phyloP scores from a whole-genome alignment of 495 filamentous ascomycete genomes.

The Daldinia concentrica region DNA sequence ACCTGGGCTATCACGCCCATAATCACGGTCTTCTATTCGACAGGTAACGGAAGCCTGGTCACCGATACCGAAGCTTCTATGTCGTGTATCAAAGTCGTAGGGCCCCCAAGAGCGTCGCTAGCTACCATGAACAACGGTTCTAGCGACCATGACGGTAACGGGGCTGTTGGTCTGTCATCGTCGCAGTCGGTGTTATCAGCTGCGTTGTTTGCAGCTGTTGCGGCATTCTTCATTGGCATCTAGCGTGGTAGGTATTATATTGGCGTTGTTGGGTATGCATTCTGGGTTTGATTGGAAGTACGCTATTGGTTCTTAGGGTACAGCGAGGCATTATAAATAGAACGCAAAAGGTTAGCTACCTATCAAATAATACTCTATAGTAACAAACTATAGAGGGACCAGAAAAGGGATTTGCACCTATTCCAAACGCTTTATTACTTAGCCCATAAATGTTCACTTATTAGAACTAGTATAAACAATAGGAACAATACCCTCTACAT shows the following conservation, averaged over 20 bases:
- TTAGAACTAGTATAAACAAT: too few relatives aligned
- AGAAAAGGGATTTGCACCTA: neutral
- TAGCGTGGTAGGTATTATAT: neutral
- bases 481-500: neutral
- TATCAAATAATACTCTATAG: neutral
- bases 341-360: neutral
- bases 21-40: conserved; percentile 38
- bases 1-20: conserved; percentile 35
- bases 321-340: neutral
- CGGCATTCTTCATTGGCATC: conserved; percentile 10
- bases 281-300: neutral
- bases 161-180: conserved; percentile 9
- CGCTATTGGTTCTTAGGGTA: neutral
- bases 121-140: conserved; percentile 22
- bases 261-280: conserved; percentile 6
- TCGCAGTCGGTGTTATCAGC: conserved; percentile 1
- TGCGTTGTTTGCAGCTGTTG: neutral
- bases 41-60: conserved; percentile 16
- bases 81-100: conserved; percentile 36
- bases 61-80: conserved; percentile 29
- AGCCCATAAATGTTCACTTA: neutral
- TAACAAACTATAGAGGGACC: neutral
- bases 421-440: neutral
- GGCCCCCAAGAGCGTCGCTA: conserved; percentile 35
- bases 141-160: conserved; percentile 15